Conservation (phyloP, 2,329 filamentous ascomycete genomes). For the Claviceps monticola region DNA sequence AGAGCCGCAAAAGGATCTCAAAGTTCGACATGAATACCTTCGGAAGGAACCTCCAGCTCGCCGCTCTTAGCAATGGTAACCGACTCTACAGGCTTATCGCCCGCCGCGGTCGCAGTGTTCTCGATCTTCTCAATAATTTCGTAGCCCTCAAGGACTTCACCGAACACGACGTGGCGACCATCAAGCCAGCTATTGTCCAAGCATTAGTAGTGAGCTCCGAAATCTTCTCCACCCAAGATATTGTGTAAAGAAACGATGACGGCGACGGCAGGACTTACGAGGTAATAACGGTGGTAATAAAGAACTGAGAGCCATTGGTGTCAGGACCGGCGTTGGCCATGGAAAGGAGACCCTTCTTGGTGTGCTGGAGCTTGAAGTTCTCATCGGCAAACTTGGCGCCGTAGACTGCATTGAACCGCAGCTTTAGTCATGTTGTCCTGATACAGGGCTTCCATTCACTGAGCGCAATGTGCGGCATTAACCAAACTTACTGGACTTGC, state of each 20-base stretch:
- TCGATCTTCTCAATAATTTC: conserved; percentile 70
- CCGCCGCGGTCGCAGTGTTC: conserved; percentile 47
- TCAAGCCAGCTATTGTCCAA: conserved; percentile 53
- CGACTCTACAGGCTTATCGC: conserved; percentile 54
- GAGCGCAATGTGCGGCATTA: not conserved
- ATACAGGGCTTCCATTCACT: not conserved
- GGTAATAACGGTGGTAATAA: conserved; percentile 75
- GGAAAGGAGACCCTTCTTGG: conserved; percentile 68
- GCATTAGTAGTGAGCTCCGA: not conserved
- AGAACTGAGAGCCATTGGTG: conserved; percentile 83
- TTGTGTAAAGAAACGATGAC: not conserved
- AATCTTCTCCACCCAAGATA: too few relatives aligned
- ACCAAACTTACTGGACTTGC: conserved; percentile 58
- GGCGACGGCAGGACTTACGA: conserved; percentile 33
- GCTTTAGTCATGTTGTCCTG: conserved; percentile 10
- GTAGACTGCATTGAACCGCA: conserved; percentile 43
- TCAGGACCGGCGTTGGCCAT: conserved; percentile 79
- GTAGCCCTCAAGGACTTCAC: conserved; percentile 77
- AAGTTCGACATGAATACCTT: conserved; percentile 90
- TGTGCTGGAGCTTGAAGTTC: conserved; percentile 94
- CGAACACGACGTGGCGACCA: conserved; percentile 75
- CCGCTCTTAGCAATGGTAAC: conserved; percentile 75
- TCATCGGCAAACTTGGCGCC: conserved; percentile 73
- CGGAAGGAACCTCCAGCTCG: conserved; percentile 67
- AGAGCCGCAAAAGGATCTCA: conserved; percentile 29